phyloP scores from a whole-genome alignment of 805 yeast species.

The Myxozyma lipomycoides region DNA sequence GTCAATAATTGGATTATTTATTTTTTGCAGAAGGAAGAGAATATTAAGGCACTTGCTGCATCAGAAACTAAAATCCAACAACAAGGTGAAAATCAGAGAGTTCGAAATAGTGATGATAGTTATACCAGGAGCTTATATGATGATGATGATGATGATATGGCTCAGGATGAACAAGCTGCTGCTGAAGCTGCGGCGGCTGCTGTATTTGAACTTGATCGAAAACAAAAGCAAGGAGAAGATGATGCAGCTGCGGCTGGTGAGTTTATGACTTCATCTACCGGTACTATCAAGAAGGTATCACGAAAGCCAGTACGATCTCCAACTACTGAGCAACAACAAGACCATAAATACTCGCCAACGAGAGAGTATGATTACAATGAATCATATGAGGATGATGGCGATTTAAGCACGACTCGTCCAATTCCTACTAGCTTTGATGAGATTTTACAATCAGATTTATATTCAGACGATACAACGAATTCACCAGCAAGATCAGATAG shows the following conservation, averaged over 20 bases:
- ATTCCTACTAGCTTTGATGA: constrained; percentile 18
- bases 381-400: not conserved
- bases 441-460: constrained; percentile 7
- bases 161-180: not conserved
- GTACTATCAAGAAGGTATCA: not conserved
- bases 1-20: constrained; percentile 28
- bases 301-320: constrained; percentile 4
- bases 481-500: constrained; percentile 1
- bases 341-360: not conserved
- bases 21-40: constrained; percentile 24
- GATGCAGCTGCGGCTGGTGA: not conserved
- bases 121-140: not conserved
- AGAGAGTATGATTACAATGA: not conserved
- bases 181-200: not conserved
- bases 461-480: not conserved
- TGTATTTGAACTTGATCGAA: not conserved
- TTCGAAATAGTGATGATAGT: not conserved
- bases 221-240: not conserved
- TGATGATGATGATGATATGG: not conserved
- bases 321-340: not conserved
- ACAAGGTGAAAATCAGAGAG: not conserved
- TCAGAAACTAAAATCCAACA: not conserved
- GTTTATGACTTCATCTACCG: not conserved
- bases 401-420: not conserved
- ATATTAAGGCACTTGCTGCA: constrained; percentile 18